A percentile compares a stretch with the other conserved stretches of the same genome.
These are phyloP conservation scores for Batrachochytrium dendrobatidis DNA, from an alignment of 371 early-diverging fungal genomes.

Conservation along the genomic window DNA sequence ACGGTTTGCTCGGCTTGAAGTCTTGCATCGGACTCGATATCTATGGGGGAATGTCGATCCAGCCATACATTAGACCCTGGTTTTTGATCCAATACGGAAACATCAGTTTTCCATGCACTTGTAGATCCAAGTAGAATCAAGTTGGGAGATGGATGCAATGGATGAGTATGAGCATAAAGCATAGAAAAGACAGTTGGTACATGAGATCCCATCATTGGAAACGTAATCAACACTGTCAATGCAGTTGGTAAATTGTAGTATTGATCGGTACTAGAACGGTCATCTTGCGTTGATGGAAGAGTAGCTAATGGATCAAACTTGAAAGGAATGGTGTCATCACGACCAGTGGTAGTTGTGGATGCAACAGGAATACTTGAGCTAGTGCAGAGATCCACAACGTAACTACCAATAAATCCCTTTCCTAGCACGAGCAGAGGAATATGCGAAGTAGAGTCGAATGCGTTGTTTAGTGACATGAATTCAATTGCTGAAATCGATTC, in stretches of 20 bases:
- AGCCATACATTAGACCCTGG: conserved; percentile 11
- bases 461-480: too few relatives aligned
- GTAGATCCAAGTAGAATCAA: conserved; percentile 50
- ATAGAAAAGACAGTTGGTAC: conserved; percentile 17
- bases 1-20: conserved; percentile 13
- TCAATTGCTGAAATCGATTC: too few relatives aligned
- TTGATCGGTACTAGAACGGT: conserved; percentile 17
- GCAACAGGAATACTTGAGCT: conserved; percentile 5
- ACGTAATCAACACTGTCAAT: conserved; percentile 40
- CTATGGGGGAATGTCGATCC: conserved; percentile 10
- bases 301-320: conserved; percentile 34
- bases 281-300: too few relatives aligned
- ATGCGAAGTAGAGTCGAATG: background rate
- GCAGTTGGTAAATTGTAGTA: conserved; percentile 35
- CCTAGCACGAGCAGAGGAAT: conserved; percentile 29
- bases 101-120: conserved; percentile 16
- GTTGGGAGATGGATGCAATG: conserved; percentile 6
- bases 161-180: conserved; percentile 25
- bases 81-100: background rate
- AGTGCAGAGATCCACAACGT: conserved; percentile 10
- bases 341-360: conserved; percentile 35
- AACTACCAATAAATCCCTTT: conserved; percentile 28
- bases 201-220: conserved; percentile 36
- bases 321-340: conserved; percentile 39
- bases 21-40: conserved; percentile 10